Evolutionary conservation across 1,284 basidiomycete genomes (phyloP).

Genomic region (Cerrena zonata): DNA sequence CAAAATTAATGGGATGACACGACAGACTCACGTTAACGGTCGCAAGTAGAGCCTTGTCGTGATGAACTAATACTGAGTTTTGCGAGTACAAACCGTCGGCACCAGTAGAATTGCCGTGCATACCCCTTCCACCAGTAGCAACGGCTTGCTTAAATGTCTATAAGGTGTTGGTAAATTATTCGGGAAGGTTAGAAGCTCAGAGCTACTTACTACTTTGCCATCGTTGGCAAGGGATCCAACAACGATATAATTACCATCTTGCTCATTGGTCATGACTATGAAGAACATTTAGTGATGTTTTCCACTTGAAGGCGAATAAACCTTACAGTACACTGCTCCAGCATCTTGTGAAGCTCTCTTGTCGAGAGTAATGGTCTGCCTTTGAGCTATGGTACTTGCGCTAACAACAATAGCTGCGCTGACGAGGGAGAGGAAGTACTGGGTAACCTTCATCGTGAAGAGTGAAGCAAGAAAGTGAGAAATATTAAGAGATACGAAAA

Average conservation of each 20-base stretch:
- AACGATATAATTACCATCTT: constrained; percentile 5
- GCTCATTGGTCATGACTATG: constrained; percentile 7
- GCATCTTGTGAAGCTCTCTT: neutral
- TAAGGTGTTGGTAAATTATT: neutral
- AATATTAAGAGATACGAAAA: too few species aligned
- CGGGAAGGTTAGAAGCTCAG: neutral
- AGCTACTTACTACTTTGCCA: constrained; percentile 3
- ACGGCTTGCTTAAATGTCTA: constrained; percentile 2
- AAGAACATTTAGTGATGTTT: neutral
- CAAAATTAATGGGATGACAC: neutral
- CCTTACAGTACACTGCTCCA: neutral
- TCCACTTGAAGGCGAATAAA: neutral
- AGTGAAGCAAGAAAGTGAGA: neutral
- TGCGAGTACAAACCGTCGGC: constrained; percentile 5
- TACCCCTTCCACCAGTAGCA: constrained; percentile 1
- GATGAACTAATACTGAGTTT: neutral
- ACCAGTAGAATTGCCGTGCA: neutral
- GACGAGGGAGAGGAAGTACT: neutral
- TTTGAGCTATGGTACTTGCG: neutral
- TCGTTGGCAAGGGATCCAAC: neutral
- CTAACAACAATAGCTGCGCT: neutral
- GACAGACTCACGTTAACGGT: constrained; percentile 5
- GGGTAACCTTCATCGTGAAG: neutral
- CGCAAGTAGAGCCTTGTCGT: constrained; percentile 1
- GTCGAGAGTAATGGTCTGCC: neutral